phyloP scores from a whole-genome alignment of 2,329 filamentous ascomycete genomes.

The Chaetoscypha palmicola region DNA sequence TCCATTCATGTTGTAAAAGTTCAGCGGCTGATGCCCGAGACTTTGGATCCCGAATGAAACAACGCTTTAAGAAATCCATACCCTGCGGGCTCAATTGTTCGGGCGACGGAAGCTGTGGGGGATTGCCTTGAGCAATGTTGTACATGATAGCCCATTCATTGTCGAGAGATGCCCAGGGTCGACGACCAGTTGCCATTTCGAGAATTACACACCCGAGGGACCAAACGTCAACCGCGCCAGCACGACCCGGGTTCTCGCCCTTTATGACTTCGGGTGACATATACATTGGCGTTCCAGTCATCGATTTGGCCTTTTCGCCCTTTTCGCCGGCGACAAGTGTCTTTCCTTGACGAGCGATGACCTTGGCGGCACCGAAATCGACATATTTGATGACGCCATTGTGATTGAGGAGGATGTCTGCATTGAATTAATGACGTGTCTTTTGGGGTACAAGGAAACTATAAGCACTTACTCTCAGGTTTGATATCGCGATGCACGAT shows the following conservation, averaged over 20 bases:
- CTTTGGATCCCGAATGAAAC: conserved; percentile 78
- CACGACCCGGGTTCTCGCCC: conserved; percentile 70
- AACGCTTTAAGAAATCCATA: conserved; percentile 80
- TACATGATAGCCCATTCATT: conserved; percentile 99
- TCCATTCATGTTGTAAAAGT: conserved; percentile 90
- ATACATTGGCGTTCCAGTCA: conserved; percentile 99
- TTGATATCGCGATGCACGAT: conserved; percentile 98
- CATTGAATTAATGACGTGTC: conserved; percentile 13
- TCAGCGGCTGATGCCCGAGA: conserved; percentile 78
- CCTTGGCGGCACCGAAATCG: conserved; percentile 94
- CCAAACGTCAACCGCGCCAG: conserved; percentile 91
- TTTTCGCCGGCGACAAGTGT: conserved; percentile 60
- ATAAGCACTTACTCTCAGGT: conserved; percentile 81
- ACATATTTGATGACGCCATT: conserved; percentile 99
- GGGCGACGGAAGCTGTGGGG: conserved; percentile 70
- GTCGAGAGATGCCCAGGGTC: conserved; percentile 91
- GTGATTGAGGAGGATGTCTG: conserved; percentile 91
- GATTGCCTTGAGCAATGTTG: conserved; percentile 96
- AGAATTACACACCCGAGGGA: conserved; percentile 93
- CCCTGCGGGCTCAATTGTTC: conserved; percentile 82
- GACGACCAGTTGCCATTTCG: conserved; percentile 92
- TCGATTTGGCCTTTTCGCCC: conserved; percentile 65
- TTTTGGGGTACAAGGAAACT: background rate
- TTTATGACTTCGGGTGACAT: conserved; percentile 99
- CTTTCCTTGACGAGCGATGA: conserved; percentile 88